These are phyloP conservation scores for Wickerhamomyces sp. DNA, from an alignment of 1,139 yeast species.

Conservation along the genomic window DNA sequence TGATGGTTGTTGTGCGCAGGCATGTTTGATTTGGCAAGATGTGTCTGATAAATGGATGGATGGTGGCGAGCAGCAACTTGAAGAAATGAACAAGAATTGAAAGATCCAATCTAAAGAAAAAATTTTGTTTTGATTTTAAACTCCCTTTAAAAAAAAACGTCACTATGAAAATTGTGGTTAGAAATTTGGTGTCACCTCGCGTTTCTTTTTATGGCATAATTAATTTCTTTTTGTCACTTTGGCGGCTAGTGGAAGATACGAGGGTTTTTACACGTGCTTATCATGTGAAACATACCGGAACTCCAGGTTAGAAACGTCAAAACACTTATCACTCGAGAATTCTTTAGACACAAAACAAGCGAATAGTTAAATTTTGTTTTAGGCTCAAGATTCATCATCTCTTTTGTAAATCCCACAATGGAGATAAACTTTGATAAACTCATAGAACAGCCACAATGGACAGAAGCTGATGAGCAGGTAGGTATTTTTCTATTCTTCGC, in stretches of 20 bases:
- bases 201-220: neutral
- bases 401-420: neutral
- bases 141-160: neutral
- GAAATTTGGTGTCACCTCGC: neutral
- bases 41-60: no score
- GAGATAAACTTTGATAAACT: slow-evolving; percentile 1
- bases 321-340: no score
- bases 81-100: no score
- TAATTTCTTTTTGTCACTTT: neutral
- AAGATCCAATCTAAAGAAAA: no score
- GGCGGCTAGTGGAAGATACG: neutral
- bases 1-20: neutral
- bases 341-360: no score
- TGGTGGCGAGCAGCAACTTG: no score
- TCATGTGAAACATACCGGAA: no score
- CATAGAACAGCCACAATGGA: slow-evolving; percentile 11
- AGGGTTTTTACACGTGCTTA: no score
- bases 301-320: no score
- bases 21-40: neutral
- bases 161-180: neutral
- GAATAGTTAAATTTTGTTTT: no score
- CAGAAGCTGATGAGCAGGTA: slow-evolving; percentile 11
- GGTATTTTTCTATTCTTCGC: neutral
- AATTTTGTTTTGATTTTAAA: neutral
- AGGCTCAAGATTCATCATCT: no score